phyloP scores from a whole-genome alignment of 2,329 filamentous ascomycete species.

The Eutypella sp. region DNA sequence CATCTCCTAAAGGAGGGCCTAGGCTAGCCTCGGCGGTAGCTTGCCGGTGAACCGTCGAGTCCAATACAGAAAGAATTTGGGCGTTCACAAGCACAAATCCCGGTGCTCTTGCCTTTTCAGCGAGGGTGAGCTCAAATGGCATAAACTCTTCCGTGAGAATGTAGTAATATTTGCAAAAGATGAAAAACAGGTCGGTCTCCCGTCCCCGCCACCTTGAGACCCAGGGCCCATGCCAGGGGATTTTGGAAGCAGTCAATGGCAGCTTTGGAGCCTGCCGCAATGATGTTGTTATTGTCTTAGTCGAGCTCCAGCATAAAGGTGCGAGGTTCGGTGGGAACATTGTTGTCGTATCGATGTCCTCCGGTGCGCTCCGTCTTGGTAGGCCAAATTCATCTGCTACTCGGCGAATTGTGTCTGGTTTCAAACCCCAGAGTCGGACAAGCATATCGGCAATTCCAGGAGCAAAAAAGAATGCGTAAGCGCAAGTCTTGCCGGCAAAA shows the following conservation, averaged over 20 bases:
- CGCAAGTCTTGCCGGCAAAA: constrained; percentile 85
- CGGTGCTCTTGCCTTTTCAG: constrained; percentile 61
- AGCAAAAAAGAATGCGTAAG: constrained; percentile 91
- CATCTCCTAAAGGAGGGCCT: constrained; percentile 40
- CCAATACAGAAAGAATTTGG: constrained; percentile 72
- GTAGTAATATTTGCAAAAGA: constrained; percentile 86
- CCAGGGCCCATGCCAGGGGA: constrained; percentile 86
- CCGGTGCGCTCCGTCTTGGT: constrained; percentile 47
- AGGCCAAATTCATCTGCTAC: constrained; percentile 66
- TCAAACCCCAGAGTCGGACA: constrained; percentile 73
- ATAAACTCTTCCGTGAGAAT: constrained; percentile 71
- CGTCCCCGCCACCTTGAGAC: constrained; percentile 78
- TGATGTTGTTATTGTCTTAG: constrained; percentile 43
- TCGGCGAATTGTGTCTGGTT: constrained; percentile 63
- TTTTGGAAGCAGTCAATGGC: constrained; percentile 63
- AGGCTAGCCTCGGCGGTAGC: constrained; percentile 44
- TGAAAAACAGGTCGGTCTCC: constrained; percentile 86
- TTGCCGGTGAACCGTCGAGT: constrained; percentile 79
- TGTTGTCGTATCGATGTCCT: constrained; percentile 60
- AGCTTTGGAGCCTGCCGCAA: constrained; percentile 62
- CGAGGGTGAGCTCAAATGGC: constrained; percentile 47
- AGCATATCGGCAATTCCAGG: constrained; percentile 81
- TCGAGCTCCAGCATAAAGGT: constrained; percentile 52
- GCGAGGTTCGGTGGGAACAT: constrained; percentile 66
- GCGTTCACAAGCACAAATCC: constrained; percentile 77